Conservation (phyloP, 257 asterid genomes). For the Dorcoceras hygrometricum region DNA sequence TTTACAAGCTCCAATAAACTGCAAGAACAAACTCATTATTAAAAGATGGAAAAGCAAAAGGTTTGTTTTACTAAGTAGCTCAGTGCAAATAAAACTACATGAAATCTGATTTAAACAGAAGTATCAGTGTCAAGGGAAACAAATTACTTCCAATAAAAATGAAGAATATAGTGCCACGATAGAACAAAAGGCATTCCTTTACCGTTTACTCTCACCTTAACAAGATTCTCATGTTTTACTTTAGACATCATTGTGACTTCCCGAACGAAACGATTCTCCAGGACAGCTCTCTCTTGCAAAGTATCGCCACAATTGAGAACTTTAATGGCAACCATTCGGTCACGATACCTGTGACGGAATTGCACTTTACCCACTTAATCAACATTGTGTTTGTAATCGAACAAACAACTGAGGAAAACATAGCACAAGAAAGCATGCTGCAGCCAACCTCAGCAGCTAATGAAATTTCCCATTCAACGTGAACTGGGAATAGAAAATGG, state of each 20-base stretch:
- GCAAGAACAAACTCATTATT: constrained; percentile 28
- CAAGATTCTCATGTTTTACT: constrained; percentile 93
- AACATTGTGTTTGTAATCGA: constrained; percentile 6
- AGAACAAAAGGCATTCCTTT: neutral
- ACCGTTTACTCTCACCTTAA: constrained; percentile 53
- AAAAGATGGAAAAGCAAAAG: neutral
- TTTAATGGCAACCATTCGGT: constrained; percentile 84
- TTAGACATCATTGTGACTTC: constrained; percentile 93
- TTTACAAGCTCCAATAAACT: constrained; percentile 98
- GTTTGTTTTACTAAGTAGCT: constrained; percentile 5
- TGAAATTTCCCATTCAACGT: neutral
- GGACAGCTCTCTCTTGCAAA: constrained; percentile 65
- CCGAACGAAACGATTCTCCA: constrained; percentile 78
- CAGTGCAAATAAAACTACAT: neutral
- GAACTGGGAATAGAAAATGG: neutral
- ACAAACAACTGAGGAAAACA: constrained; percentile 20
- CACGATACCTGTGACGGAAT: constrained; percentile 59
- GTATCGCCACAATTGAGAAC: constrained; percentile 76
- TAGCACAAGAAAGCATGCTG: neutral
- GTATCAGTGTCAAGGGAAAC: neutral
- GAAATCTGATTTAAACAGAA: neutral
- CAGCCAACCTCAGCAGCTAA: constrained; percentile 10
- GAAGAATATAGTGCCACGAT: neutral
- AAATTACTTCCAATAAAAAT: neutral
- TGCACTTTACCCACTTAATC: constrained; percentile 4